Evolutionary conservation across 345 rosid genomes (phyloP).

Genomic region (Adansonia digitata): DNA sequence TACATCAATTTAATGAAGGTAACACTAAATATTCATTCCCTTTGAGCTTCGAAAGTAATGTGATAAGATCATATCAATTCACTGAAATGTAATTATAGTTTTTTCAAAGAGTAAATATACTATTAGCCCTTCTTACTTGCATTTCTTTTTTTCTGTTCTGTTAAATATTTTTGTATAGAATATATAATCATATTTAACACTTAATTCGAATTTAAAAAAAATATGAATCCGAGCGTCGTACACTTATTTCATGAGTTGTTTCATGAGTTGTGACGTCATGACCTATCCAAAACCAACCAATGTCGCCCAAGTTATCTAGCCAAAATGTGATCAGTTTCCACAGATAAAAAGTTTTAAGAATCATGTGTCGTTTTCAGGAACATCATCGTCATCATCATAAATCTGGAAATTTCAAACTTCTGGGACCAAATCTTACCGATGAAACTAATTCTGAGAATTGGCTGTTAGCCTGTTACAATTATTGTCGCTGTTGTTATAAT

Average conservation of each 20-base stretch:
- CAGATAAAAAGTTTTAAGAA: neutral
- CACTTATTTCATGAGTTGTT: too few species aligned
- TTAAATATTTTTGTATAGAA: too few species aligned
- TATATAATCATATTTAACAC: too few species aligned
- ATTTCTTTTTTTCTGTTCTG: too few species aligned
- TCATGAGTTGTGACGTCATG: neutral
- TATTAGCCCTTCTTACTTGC: too few species aligned
- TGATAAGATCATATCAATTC: too few species aligned
- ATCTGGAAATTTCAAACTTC: neutral
- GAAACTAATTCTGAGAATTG: neutral
- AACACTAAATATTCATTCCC: neutral
- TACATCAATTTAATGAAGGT: too few species aligned
- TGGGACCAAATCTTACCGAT: neutral
- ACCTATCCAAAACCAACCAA: conserved; percentile 1
- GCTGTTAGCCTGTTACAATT: neutral
- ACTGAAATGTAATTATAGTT: too few species aligned
- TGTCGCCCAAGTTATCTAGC: neutral
- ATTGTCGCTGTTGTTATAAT: neutral
- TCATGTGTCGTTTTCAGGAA: neutral
- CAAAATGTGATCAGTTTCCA: neutral
- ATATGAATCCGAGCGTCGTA: neutral
- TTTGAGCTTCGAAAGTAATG: too few species aligned
- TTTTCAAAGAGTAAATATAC: too few species aligned
- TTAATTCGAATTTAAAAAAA: neutral
- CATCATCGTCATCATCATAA: neutral